Conservation (phyloP, 768 basidiomycete genomes). For the Mycena chlorophos region DNA sequence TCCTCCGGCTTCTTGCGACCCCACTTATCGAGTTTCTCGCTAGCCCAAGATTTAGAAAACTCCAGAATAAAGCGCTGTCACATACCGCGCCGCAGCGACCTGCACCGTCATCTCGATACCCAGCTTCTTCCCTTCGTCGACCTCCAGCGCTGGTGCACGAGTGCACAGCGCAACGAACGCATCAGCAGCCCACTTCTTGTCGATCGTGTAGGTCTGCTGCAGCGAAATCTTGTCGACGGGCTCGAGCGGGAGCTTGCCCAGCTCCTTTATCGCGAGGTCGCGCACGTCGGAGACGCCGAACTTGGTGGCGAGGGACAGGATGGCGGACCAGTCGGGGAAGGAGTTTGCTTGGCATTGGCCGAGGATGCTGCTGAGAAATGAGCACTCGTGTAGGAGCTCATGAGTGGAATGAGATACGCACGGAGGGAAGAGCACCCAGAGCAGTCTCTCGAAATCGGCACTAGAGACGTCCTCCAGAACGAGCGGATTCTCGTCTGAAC, state of each 20-base stretch:
- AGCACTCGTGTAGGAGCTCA: no score
- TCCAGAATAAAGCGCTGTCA: neutral
- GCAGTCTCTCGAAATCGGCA: slow-evolving; percentile 35
- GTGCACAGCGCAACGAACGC: slow-evolving; percentile 26
- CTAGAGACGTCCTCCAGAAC: slow-evolving; percentile 26
- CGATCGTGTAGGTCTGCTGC: slow-evolving; percentile 39
- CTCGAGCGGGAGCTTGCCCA: slow-evolving; percentile 32
- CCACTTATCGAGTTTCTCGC: slow-evolving; percentile 26
- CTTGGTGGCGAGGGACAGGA: slow-evolving; percentile 31
- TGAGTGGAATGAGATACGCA: no score
- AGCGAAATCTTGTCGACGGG: slow-evolving; percentile 45
- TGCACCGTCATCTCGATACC: slow-evolving; percentile 26
- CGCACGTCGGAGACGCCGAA: slow-evolving; percentile 31
- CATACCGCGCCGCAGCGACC: slow-evolving; percentile 23
- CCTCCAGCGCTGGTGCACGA: slow-evolving; percentile 20
- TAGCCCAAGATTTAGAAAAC: neutral
- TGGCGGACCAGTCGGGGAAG: slow-evolving; percentile 34
- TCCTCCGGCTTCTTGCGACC: slow-evolving; percentile 25
- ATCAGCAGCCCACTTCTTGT: slow-evolving; percentile 25
- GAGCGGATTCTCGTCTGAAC: slow-evolving; percentile 28
- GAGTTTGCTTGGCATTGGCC: slow-evolving; percentile 26
- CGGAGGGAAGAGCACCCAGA: slow-evolving; percentile 36
- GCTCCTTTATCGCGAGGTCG: slow-evolving; percentile 30
- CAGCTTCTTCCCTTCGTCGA: slow-evolving; percentile 33
- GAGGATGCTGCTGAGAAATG: slow-evolving; percentile 24